Evolutionary conservation across 345 rosid genomes (phyloP), one percentile per base, ranked within the genome.

Genomic region (Rhodomyrtus tomentosa): DNA sequence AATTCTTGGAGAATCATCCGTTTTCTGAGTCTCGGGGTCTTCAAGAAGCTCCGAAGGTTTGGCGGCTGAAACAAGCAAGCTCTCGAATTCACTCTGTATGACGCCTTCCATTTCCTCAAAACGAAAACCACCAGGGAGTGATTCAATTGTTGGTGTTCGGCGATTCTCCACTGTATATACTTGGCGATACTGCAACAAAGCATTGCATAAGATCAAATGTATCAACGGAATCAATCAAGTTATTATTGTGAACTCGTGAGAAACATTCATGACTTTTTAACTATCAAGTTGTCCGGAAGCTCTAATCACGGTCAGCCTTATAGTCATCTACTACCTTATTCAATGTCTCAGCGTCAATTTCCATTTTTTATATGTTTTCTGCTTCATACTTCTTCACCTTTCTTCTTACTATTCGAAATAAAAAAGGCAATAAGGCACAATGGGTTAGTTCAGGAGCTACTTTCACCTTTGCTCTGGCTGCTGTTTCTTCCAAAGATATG

Each of bases 51-150:
- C 20, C 0, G 13, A 5, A 58, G 72, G 72, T n/a, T 58, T 27
- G 72, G 36, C 38, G 0, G 72, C 27, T 36, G 72, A 58, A 58
- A 58, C 72, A 58, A 0, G 0, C 10, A 32, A 58, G 72, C 72
- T 1, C 36, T 58, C 13, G 38, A 13, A 27, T 3, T 58, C 36
- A 58, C 36, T 58, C 72, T 27, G 0, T 0, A 27, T 13, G 72
- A 12, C 18, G 0, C 72, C 72, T 58, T 58, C 36, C 38, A 0
- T 58, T 27, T 58, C 36, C 72, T 27, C 38, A 58, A 0, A n/a
- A 56, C 0, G 10, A 27, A 55, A 27, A 58, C 18, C 0, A 0
- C 0, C 0, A 27, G 72, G 72, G 10, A 58, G 36, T 6, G 72
- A 5, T 13, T 58, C 72, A n/a, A 29, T 58, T 58, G 10, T 27